Base-by-base conservation (phyloP, 495 filamentous ascomycete species). In the Lichina pygmaea region DNA sequence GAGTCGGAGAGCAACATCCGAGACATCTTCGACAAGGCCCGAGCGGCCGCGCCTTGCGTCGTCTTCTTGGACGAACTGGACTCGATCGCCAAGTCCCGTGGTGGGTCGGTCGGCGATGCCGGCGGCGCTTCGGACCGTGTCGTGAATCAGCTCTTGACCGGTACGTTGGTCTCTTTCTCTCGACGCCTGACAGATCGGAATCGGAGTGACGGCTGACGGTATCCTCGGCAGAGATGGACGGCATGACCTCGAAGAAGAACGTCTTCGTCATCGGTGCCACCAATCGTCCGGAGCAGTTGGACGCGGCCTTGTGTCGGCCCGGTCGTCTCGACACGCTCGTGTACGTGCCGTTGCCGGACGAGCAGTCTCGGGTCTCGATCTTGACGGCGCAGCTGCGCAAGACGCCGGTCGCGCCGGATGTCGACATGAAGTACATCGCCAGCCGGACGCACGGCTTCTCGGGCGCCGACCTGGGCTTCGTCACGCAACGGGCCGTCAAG, bases 201-300 rank as follows among this genome's bases (percentile, higher is more conserved):
- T 9, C 4, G 30, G 8, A 37, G 73, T 77, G 65, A 76, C 55
- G 33, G 7, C 3, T 46, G 38, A 24, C 24, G 24, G 24, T 24
- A 24, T 24, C 24, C 24, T 24, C 4, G 53, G 36, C 55, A 86
- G 85, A 93, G 73, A 93, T 93, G 85, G 85, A 93, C 54, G 85
- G 85, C 54, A 93, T 93, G 85, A 94, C 91, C 42, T 93, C 86
- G 7, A 97, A 97, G 81, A 97, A 97, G 80, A 97, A 97, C 63
- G 89, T 97, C 53, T 97, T 97, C 66, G 89, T 97, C 53, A 97
- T 97, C 54, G 89, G 89, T 62, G 89, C 89, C 33, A 97, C 89
- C 57, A 97, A 97, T 68, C 75, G 89, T 66, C 89, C 89, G 38
- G 89, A 97, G 68, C 89, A 95, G 65, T 75, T 97, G 42, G 89